Base-by-base conservation (phyloP, 2,329 filamentous ascomycete genomes). In the Colletotrichum falcatum region DNA sequence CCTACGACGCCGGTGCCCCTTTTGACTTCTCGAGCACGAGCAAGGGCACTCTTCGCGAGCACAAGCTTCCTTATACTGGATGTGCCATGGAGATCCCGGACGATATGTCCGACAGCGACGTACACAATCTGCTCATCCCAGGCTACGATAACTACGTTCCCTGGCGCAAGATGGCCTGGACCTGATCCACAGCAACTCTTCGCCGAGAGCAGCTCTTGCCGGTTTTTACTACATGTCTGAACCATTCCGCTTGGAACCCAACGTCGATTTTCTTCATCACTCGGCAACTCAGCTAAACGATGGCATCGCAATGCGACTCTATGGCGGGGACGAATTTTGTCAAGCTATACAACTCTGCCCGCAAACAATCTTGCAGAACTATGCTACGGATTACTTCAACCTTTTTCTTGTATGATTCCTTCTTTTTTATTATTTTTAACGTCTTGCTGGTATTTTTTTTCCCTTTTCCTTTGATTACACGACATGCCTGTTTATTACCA, bases 1-100 rank as follows among this genome's bases (percentile, higher is more conserved):
- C 23, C 18, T 6, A 23, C 14, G 12, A 42, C 14, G 18, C 20
- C 20, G 58, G 23, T 16, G 20, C n/a, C 12, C 23, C 42, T 12
- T 51, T 67, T 26, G 59, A 71, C 8, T 37, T 6, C n/a, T 48
- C 58, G 30, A 54, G n/a, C 44, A 30, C 51, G 28, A 63, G 30
- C 30, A 53, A 16, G 12, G 4, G 54, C 28, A 12, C 42, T 16
- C 33, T 60, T 39, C 42, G 48, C 28, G 65, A 68, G 26, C 44
- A 37, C 14, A 53, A 35, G 11, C 53, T 63, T 56, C 68, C 64
- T 28, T 46, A 23, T 20, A 20, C 42, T 26, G 68, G 68, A 6
- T 68, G 62, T 59, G 68, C 35, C 23, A 71, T 68, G 68, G 68
- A 71, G 28, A 63, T 71, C 30, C 68, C 68, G 23, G 68, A 71